Evolutionary conservation across 441 rosid genomes (phyloP), one percentile per base, ranked within the genome.

Genomic region (Biscutella laevigata): DNA sequence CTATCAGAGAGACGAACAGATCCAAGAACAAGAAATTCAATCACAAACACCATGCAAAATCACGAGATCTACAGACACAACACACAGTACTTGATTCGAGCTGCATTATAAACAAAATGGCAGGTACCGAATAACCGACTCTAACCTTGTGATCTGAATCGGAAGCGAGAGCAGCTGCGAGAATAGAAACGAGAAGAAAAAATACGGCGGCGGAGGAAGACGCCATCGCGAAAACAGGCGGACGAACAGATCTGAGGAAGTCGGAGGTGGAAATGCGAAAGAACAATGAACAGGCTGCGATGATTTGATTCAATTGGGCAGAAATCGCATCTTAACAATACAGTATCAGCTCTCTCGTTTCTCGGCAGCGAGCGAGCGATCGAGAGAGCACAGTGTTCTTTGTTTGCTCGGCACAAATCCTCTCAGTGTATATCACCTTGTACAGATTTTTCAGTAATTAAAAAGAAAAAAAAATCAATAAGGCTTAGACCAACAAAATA

Each of bases 61-160:
- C 41, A 56, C 59, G 53, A 61, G 68, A 54, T 54, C 67, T 54
- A 48, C 28, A 2, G 33, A 61, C 20, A 35, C 53, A 32, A n/a
- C n/a, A n/a, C n/a, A n/a, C n/a, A n/a, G 2, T 40, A 36, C 32
- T 61, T 11, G 48, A 53, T 35, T 46, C 37, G 39, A 41, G 47
- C 49, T 42, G 45, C 57, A 14, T 47, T 7, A 54, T n/a, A 81
- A 14, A 36, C 27, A 17, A 37, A 53, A 59, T 16, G 20, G 7
- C 20, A 38, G 41, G 24, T 25, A 20, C 11, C 0, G 6, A 36
- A 61, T 59, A 56, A 54, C 59, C 62, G 50, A 56, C 0, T 37
- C 44, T 47, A 40, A 68, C 99, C 96, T 82, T 89, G 87, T 94
- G 99, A 84, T 89, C 97, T 47, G 91, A 81, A 73, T 88, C 99